Percentiles rank a stretch among this genome's conserved stretches.
These are phyloP conservation scores for Colletotrichum phormii DNA, from an alignment of 2,329 filamentous ascomycete species.

Conservation along the genomic window DNA sequence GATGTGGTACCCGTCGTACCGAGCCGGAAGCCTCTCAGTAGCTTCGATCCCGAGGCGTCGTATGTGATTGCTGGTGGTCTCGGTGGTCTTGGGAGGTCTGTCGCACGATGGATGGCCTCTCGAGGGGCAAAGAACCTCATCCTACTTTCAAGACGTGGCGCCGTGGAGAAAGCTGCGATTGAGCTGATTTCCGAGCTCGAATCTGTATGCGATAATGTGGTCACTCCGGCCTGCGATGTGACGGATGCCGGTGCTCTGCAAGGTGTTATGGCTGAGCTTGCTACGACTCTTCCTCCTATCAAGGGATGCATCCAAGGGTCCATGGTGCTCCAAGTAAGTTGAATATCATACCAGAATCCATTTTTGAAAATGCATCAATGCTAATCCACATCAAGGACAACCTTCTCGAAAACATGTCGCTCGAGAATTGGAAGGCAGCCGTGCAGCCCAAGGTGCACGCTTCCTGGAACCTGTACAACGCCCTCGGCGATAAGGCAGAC, in stretches of 20 bases:
- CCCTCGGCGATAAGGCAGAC: slow-evolving; percentile 45
- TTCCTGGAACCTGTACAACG: slow-evolving; percentile 44
- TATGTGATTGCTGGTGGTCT: slow-evolving; percentile 38
- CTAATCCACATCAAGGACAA: slow-evolving; percentile 30
- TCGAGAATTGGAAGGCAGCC: slow-evolving; percentile 35
- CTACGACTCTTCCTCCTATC: slow-evolving; percentile 25
- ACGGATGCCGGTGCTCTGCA: slow-evolving; percentile 22
- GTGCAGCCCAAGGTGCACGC: slow-evolving; percentile 49
- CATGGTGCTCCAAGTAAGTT: slow-evolving; percentile 40
- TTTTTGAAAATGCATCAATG: background rate
- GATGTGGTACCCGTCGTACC: slow-evolving; percentile 17
- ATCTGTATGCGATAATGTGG: slow-evolving; percentile 14
- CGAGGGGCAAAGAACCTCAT: slow-evolving; percentile 45
- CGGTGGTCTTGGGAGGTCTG: slow-evolving; percentile 42
- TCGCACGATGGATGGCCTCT: slow-evolving; percentile 41
- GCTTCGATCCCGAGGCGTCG: slow-evolving; percentile 29
- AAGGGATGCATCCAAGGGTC: slow-evolving; percentile 36
- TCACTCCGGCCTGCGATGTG: slow-evolving; percentile 38
- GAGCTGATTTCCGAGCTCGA: slow-evolving; percentile 37
- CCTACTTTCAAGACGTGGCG: slow-evolving; percentile 44
- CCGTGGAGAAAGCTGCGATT: slow-evolving; percentile 32
- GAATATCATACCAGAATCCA: background rate
- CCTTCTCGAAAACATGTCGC: slow-evolving; percentile 32
- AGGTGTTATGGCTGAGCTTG: background rate
- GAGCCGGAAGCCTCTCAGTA: slow-evolving; percentile 1